A percentile compares a stretch with the other conserved stretches of the same genome.
Conservation (phyloP, 257 asterid species). For the Solanum ahanhuiri region DNA sequence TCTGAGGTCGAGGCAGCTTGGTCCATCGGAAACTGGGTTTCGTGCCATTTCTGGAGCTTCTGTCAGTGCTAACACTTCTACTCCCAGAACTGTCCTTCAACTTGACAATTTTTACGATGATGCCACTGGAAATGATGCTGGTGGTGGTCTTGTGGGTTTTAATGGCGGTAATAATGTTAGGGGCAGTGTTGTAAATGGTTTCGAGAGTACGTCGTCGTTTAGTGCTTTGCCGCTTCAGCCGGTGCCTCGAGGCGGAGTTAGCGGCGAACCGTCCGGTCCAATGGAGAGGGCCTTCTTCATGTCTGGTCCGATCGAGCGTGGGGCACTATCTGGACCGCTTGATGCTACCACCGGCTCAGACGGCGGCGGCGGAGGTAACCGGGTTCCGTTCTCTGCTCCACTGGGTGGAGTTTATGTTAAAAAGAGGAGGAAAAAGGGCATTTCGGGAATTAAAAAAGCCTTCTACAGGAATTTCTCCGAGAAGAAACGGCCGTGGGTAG, state of each 20-base stretch:
- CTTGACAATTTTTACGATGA: constrained; percentile 47
- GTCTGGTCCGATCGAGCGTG: constrained; percentile 96
- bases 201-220: constrained; percentile 83
- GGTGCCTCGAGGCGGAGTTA: constrained; percentile 59
- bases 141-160: constrained; percentile 29
- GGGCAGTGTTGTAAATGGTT: constrained; percentile 56
- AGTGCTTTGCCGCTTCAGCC: constrained; percentile 88
- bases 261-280: constrained; percentile 55
- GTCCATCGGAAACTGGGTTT: constrained; percentile 59
- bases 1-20: constrained; percentile 28
- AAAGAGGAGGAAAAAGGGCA: constrained; percentile 67
- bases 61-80: constrained; percentile 75
- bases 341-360: constrained; percentile 27
- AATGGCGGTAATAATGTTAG: constrained; percentile 5
- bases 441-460: constrained; percentile 67
- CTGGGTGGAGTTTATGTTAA: constrained; percentile 63
- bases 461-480: constrained; percentile 61
- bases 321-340: constrained; percentile 84
- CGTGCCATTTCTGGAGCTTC: constrained; percentile 94
- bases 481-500: constrained; percentile 47
- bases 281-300: constrained; percentile 79
- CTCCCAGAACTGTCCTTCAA: constrained; percentile 74
- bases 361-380: constrained; percentile 7
- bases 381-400: constrained; percentile 84
- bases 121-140: constrained; percentile 16